phyloP scores from a whole-genome alignment of 352 stramenopile genomes.

The Globisporangium abappressorium region DNA sequence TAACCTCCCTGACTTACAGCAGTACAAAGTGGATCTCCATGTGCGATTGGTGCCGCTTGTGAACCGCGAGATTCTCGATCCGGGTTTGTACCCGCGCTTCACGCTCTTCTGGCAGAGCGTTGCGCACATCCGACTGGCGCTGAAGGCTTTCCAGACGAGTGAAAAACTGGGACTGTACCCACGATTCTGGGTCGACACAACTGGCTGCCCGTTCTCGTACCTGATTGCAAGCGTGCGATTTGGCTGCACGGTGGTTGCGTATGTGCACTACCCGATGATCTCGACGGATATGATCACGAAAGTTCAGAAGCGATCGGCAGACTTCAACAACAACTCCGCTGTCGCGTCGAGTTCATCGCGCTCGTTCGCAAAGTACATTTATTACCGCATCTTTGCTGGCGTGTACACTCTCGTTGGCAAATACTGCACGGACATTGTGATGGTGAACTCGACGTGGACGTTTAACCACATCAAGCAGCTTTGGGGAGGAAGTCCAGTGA shows the following conservation, averaged over 20 bases:
- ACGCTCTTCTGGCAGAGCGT: conserved; percentile 96
- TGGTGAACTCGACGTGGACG: conserved; percentile 99
- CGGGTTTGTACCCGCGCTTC: conserved; percentile 82
- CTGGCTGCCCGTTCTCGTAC: conserved; percentile 97
- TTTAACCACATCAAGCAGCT: conserved; percentile 92
- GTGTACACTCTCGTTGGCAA: conserved; percentile 90
- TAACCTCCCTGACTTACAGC: conserved; percentile 72
- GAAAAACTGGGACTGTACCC: conserved; percentile 45
- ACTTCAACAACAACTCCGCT: conserved; percentile 93
- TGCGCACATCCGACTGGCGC: conserved; percentile 90
- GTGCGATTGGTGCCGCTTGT: conserved; percentile 77
- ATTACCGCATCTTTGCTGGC: conserved; percentile 94
- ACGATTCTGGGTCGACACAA: conserved; percentile 97
- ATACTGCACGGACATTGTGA: conserved; percentile 84
- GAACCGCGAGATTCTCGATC: conserved; percentile 69
- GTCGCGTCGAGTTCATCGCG: conserved; percentile 79
- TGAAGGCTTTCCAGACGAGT: conserved; percentile 77
- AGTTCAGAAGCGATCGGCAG: conserved; percentile 86
- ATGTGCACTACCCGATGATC: conserved; percentile 99
- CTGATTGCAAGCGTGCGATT: conserved; percentile 86
- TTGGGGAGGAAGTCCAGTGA: conserved; percentile 78
- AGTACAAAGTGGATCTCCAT: conserved; percentile 41
- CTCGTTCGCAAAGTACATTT: conserved; percentile 93
- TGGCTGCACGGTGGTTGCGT: conserved; percentile 88
- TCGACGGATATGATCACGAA: conserved; percentile 97